These are phyloP conservation scores for rapeseed (Brassica napus) DNA, from an alignment of 345 rosid genomes.

Conservation along the genomic window Da-Ae NC_063442.1:42502001-42502500, in stretches of 20 bases:
- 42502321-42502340: too few relatives aligned
- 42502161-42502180: slow-evolving; percentile 22
- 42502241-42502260: neutral
- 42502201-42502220: slow-evolving; percentile 10
- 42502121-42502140: slow-evolving; percentile 2
- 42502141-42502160: slow-evolving; percentile 14
- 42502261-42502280: neutral
- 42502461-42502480: too few relatives aligned
- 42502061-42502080: slow-evolving; percentile 30
- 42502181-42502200: neutral
- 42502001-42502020: slow-evolving; percentile 85
- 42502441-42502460: too few relatives aligned
- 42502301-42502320: neutral
- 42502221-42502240: neutral
- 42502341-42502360: too few relatives aligned
- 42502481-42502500: too few relatives aligned
- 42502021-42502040: slow-evolving; percentile 67
- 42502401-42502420: too few relatives aligned
- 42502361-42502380: too few relatives aligned
- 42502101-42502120: slow-evolving; percentile 4
- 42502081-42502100: slow-evolving; percentile 12
- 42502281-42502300: neutral
- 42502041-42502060: slow-evolving; percentile 54
- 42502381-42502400: too few relatives aligned
- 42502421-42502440: too few relatives aligned